Base-by-base conservation (phyloP, 129 eudicot species). In the Centella asiatica region DNA sequence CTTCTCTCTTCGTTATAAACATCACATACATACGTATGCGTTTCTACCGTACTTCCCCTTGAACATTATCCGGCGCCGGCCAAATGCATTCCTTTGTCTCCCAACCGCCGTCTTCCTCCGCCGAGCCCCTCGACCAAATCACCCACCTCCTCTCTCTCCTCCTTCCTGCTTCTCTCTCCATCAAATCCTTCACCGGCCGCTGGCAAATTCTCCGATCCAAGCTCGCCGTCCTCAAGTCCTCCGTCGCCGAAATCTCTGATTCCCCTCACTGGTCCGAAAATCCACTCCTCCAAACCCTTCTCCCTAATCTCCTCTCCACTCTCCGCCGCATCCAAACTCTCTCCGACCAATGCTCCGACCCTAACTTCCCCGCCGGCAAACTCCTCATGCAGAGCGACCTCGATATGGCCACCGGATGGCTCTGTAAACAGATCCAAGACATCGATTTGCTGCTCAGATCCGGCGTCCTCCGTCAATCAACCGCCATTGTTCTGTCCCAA, bases 331-430 rank as follows among this genome's bases (percentile, higher is more conserved):
- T 76, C 50, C 71, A 70, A 37, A 76, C 69, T 57, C 67, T 87
- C 39, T 72, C 75, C 52, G 61, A 62, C 54, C 83, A 59, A 11
- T 83, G 92, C 73, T 65, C 55, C 52, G 71, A 70, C 54, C 49
- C 74, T 0, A 40, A 66, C 19, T 63, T 34, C 74, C 10, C 62
- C 56, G 72, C 73, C 24, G 88, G 95, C 2, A 83, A 88, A 76
- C 83, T 83, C 28, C 67, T 80, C 20, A 78, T 83, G 85, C 95
- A 87, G 68, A 77, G 85, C 72, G 92, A 87, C 71, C 90, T 83
- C 40, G 95, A 87, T 55, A 83, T 87, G 92, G 90, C 92, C 42
- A 44, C 92, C 62, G 74, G 69, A 1, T 80, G 87, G 87, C 76
- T 87, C 26, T 73, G 83, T 1, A 80, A 78, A 13, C 95, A 80